Evolutionary conservation across 148 eudicot genomes (phyloP).

Genomic region (Rhododendron ferrugineum): DNA sequence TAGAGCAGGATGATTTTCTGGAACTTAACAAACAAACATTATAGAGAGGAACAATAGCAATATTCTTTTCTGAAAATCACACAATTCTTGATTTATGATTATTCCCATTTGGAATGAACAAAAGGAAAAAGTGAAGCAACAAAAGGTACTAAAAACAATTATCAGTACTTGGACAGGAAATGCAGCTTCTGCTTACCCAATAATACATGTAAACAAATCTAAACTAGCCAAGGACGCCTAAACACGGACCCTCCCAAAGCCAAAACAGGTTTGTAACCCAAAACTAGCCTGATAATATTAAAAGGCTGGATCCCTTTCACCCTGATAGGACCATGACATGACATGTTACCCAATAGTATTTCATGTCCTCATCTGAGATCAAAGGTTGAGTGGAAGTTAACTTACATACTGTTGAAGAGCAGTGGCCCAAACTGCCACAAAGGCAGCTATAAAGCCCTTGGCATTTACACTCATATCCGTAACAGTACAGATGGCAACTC

Average conservation of each 20-base stretch:
- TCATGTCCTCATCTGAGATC: background rate
- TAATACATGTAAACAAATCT: background rate
- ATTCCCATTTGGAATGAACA: background rate
- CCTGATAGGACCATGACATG: background rate
- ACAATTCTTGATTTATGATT: background rate
- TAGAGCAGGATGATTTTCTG: background rate
- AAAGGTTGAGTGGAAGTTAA: conserved; percentile 11
- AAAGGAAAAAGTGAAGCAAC: background rate
- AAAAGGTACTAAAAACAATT: background rate
- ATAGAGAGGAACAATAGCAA: background rate
- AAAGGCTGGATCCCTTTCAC: background rate
- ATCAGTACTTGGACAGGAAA: background rate
- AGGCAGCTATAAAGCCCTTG: conserved; percentile 82
- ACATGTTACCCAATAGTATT: background rate
- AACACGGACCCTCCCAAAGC: background rate
- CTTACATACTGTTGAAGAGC: conserved; percentile 91
- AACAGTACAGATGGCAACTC: conserved; percentile 93
- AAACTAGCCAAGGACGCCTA: background rate
- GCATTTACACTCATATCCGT: conserved; percentile 92
- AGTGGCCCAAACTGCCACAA: conserved; percentile 87
- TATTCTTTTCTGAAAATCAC: background rate
- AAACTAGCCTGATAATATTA: background rate
- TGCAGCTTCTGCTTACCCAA: background rate
- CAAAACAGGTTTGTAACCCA: conserved; percentile 1
- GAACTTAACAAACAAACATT: background rate